A percentile compares a stretch with the other conserved stretches of the same genome.
Conservation (phyloP, 345 rosid genomes). For the Populus ilicifolia region DNA sequence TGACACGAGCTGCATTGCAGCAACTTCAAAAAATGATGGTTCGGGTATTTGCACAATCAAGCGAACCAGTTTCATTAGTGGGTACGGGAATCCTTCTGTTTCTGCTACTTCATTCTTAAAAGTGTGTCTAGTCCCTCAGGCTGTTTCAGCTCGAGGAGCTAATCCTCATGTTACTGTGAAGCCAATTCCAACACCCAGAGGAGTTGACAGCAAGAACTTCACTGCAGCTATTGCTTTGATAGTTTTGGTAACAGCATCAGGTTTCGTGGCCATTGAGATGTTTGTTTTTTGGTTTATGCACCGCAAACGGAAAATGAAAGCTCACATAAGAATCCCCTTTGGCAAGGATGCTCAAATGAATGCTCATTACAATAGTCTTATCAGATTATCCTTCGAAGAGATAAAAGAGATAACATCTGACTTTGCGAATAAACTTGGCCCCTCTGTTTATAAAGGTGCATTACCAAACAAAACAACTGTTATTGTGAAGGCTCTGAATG, state of each 20-base stretch:
- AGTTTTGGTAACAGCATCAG: slow-evolving; percentile 22
- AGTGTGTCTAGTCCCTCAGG: slow-evolving; percentile 38
- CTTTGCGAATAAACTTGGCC: slow-evolving; percentile 24
- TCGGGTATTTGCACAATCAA: slow-evolving; percentile 34
- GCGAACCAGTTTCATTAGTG: slow-evolving; percentile 29
- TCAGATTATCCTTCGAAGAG: slow-evolving; percentile 32
- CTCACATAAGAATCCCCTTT: slow-evolving; percentile 24
- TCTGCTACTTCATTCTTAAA: slow-evolving; percentile 31
- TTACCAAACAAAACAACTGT: slow-evolving; percentile 24
- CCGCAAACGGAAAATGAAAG: slow-evolving; percentile 14
- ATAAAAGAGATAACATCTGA: slow-evolving; percentile 21
- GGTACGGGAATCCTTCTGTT: slow-evolving; percentile 27
- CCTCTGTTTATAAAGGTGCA: slow-evolving; percentile 26
- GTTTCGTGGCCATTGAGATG: slow-evolving; percentile 23
- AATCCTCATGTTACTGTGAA: slow-evolving; percentile 7
- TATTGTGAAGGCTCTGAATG: slow-evolving; percentile 23
- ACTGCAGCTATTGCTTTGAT: slow-evolving; percentile 23
- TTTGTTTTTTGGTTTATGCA: slow-evolving; percentile 23
- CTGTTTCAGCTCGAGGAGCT: slow-evolving; percentile 29
- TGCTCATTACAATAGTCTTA: slow-evolving; percentile 17
- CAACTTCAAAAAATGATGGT: slow-evolving; percentile 38
- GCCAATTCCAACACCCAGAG: slow-evolving; percentile 20
- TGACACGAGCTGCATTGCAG: slow-evolving; percentile 30
- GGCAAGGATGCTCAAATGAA: slow-evolving; percentile 29
- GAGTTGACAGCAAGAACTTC: slow-evolving; percentile 18